phyloP scores from a whole-genome alignment of 805 yeast genomes.

The Ogataea polymorpha region DNA sequence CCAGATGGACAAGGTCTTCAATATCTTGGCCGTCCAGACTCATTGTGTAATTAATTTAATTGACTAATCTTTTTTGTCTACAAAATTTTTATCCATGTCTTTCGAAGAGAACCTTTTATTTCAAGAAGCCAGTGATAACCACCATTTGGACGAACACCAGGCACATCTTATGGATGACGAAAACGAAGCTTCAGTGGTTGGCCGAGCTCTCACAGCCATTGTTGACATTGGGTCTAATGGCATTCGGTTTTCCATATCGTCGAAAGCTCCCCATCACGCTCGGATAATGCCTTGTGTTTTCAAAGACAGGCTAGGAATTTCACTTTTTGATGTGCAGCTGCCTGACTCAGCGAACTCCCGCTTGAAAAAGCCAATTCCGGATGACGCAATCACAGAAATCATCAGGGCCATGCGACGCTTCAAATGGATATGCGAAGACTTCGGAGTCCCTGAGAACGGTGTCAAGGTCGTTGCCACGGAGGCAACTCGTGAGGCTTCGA shows the following conservation, averaged over 20 bases:
- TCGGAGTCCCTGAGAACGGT: slow-evolving; percentile 60
- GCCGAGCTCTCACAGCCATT: slow-evolving; percentile 57
- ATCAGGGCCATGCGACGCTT: slow-evolving; percentile 64
- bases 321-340: slow-evolving; percentile 61
- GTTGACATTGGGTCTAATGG: slow-evolving; percentile 81
- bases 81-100: slow-evolving; percentile 24
- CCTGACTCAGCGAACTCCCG: slow-evolving; percentile 30
- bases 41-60: slow-evolving; percentile 1
- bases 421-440: slow-evolving; percentile 66
- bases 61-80: slow-evolving; percentile 3
- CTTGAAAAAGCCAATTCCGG: slow-evolving; percentile 50
- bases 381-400: slow-evolving; percentile 55
- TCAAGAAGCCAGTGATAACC: slow-evolving; percentile 29
- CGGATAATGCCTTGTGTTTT: slow-evolving; percentile 76
- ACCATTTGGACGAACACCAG: slow-evolving; percentile 27
- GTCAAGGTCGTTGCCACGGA: slow-evolving; percentile 73
- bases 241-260: slow-evolving; percentile 67
- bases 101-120: slow-evolving; percentile 28
- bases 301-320: slow-evolving; percentile 69
- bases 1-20: slow-evolving; percentile 15
- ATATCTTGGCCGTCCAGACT: slow-evolving; percentile 12
- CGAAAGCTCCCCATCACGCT: slow-evolving; percentile 65
- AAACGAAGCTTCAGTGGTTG: slow-evolving; percentile 54
- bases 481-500: slow-evolving; percentile 68
- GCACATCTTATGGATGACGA: slow-evolving; percentile 24